These are phyloP conservation scores for Ophiostoma australiae DNA, from an alignment of 2,329 filamentous ascomycete genomes.

Conservation along the genomic window DNA sequence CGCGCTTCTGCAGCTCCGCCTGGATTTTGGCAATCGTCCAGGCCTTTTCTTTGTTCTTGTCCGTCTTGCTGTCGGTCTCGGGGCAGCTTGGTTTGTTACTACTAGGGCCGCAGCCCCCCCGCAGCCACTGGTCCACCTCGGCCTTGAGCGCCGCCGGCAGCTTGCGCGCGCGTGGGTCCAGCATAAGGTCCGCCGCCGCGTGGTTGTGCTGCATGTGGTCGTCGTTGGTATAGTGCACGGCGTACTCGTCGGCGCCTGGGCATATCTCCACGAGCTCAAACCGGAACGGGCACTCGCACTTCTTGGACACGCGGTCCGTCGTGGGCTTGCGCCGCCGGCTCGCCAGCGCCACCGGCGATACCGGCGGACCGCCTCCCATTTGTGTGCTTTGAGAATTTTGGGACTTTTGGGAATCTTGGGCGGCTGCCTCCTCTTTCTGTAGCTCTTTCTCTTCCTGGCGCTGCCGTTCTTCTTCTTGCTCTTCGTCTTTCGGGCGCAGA, in stretches of 20 bases:
- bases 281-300: slow-evolving; percentile 38
- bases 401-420: neutral
- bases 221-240: slow-evolving; percentile 38
- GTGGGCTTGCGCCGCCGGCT: slow-evolving; percentile 33
- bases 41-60: neutral
- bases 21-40: slow-evolving; percentile 36
- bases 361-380: neutral
- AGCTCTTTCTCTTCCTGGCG: slow-evolving; percentile 29
- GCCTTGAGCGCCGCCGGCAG: slow-evolving; percentile 33
- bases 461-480: slow-evolving; percentile 25
- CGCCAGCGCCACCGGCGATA: neutral
- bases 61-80: neutral
- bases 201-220: slow-evolving; percentile 37
- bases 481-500: slow-evolving; percentile 29
- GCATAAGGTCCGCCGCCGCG: slow-evolving; percentile 35
- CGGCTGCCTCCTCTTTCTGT: neutral
- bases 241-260: slow-evolving; percentile 36
- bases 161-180: slow-evolving; percentile 36
- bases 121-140: slow-evolving; percentile 37
- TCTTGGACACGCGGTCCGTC: slow-evolving; percentile 36
- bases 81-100: too few relatives aligned
- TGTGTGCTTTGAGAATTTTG: too few relatives aligned
- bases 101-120: slow-evolving; percentile 18
- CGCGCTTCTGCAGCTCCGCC: slow-evolving; percentile 35
- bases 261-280: slow-evolving; percentile 37